Evolutionary conservation across 2,329 filamentous ascomycete species (phyloP).

Genomic region (Cercospora sp.): DNA sequence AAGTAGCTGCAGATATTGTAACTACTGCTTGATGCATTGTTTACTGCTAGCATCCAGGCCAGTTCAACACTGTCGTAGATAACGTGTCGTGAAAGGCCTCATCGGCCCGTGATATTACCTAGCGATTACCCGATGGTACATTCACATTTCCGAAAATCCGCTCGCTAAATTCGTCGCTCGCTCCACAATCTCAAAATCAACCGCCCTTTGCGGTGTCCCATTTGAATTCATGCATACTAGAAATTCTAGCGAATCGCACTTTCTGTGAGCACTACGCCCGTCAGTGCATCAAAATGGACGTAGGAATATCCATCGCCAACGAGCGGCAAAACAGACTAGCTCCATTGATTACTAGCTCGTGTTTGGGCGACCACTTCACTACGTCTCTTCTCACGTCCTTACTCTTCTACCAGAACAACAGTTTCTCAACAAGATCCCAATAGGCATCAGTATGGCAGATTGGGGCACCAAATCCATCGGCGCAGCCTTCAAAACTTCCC

Average conservation of each 20-base stretch:
- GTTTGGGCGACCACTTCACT: not conserved
- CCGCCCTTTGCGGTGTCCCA: not conserved
- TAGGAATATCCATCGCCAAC: not conserved
- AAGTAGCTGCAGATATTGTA: not conserved
- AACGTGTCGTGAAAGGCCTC: not conserved
- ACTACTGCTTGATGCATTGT: not conserved
- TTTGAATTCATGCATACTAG: not conserved
- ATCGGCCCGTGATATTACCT: not conserved
- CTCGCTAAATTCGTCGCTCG: not conserved
- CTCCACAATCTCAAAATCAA: not conserved
- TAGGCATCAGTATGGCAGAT: not conserved
- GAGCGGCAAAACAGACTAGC: not conserved
- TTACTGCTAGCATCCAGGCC: not conserved
- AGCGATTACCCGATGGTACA: not conserved
- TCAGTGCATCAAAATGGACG: not conserved
- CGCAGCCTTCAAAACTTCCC: constrained; percentile 16
- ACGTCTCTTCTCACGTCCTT: not conserved
- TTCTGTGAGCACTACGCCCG: not conserved
- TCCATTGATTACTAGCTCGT: not conserved
- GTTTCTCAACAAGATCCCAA: not conserved
- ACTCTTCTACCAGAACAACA: not conserved
- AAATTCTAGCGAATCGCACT: not conserved
- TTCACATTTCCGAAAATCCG: not conserved
- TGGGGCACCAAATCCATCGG: constrained; percentile 22
- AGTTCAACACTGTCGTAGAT: not conserved